Base-by-base conservation (phyloP, 2,329 filamentous ascomycete species). In the Purpureocillium takamizusanense region DNA sequence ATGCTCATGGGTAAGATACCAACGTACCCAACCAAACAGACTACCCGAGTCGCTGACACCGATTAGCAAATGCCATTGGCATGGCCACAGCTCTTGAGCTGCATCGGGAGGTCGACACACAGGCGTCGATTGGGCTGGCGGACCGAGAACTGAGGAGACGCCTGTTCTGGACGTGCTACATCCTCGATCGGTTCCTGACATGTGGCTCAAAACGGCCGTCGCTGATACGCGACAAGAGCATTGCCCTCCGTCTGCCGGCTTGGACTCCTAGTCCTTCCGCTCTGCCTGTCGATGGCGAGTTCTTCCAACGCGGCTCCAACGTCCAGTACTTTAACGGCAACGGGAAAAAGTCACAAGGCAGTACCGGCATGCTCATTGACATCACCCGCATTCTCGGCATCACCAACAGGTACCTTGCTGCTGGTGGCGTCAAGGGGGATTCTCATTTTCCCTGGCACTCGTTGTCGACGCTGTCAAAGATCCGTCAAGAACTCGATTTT, bases 361-460 rank as follows among this genome's bases (percentile, higher is more conserved):
- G 83, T 53, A 83, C 75, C 40, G 82, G 83, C 7, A 82, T 94
- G 74, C 71, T 94, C 23, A 86, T 94, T 47, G 86, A 92, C 51
- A 89, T 94, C 45, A 80, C 79, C 21, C 80, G 86, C 27, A 86
- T 94, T 33, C 70, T 94, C 7, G 86, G 87, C 27, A 81, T 82
- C 42, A 90, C 86, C 2, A 92, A 89, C 52, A 76, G 81, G 42
- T 94, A 94, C 57, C 70, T 94, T 36, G 85, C 86, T 8, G 83
- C 84, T 2, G 87, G 86, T 7, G 87, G 87, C 27, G 85, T 92
- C 40, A 92, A 90, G 60, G 86, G 86, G 23, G 86, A 94, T 54
- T 88, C 86, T 0, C 86, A 94, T 57, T 94, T 94, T 47, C 87
- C 87, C 9, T 94, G 87, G 87, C 86, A 94, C 55, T 80, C 85